phyloP scores from a whole-genome alignment of 164 flowering plant genomes.

The Nymphaea colorata region DNA sequence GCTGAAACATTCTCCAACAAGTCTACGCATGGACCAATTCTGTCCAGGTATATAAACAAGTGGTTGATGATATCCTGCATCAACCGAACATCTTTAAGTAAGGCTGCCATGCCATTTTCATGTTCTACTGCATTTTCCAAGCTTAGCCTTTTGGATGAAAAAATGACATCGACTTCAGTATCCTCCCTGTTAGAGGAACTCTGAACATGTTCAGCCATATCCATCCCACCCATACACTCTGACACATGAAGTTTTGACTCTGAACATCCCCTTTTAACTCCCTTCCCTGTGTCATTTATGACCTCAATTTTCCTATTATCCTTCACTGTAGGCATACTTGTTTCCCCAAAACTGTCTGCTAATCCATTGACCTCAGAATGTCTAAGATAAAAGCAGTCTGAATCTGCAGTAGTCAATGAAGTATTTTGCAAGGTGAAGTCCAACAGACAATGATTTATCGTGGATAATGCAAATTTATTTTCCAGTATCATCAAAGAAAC shows the following conservation, averaged over 20 bases:
- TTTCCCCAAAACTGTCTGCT: background rate
- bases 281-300: background rate
- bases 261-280: background rate
- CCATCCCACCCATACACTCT: background rate
- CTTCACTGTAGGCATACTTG: background rate
- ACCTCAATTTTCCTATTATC: background rate
- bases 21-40: background rate
- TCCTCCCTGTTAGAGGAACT: background rate
- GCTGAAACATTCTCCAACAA: background rate
- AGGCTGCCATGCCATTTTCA: background rate
- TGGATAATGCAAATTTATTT: slow-evolving; percentile 27
- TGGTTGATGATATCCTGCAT: background rate
- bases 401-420: background rate
- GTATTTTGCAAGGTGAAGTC: background rate
- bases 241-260: background rate
- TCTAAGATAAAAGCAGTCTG: background rate
- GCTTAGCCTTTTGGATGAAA: background rate
- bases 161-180: background rate
- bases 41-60: background rate
- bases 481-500: slow-evolving; percentile 27
- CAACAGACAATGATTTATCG: slow-evolving; percentile 26
- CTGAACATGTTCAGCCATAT: background rate
- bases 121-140: background rate
- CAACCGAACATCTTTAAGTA: background rate
- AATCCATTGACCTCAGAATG: background rate